Evolutionary conservation across 352 stramenopile genomes (phyloP).

Genomic region (Phytophthora cactorum): DNA sequence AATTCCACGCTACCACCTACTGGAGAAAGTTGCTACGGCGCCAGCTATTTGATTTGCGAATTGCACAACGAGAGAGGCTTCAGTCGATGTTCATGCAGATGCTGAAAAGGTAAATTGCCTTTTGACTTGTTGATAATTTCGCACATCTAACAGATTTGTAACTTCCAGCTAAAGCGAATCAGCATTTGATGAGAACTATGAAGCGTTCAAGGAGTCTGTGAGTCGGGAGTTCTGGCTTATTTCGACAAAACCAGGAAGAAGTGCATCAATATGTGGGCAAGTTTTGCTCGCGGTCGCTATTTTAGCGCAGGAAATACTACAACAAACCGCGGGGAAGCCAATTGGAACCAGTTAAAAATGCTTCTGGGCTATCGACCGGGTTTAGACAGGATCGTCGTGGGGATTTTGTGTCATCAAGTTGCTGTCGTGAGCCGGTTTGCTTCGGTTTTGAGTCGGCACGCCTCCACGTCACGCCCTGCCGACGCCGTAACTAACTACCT

Average conservation of each 20-base stretch:
- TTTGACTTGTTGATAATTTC: too few relatives aligned
- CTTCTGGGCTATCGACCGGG: conserved; percentile 5
- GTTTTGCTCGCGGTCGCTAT: background rate
- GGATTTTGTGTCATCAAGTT: conserved; percentile 10
- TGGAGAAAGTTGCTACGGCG: conserved; percentile 5
- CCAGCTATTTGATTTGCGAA: background rate
- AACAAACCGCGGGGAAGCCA: conserved; percentile 8
- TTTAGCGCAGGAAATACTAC: conserved; percentile 12
- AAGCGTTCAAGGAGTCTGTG: background rate
- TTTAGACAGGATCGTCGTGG: background rate
- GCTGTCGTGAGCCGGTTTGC: background rate
- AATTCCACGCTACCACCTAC: conserved; percentile 11
- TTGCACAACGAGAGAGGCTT: background rate
- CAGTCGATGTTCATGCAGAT: background rate
- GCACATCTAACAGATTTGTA: too few relatives aligned
- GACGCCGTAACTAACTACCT: background rate
- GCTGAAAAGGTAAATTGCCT: background rate
- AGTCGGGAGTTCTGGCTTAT: background rate
- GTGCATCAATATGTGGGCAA: conserved; percentile 13
- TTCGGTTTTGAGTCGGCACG: background rate
- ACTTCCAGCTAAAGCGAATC: background rate
- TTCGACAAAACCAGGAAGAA: conserved; percentile 9
- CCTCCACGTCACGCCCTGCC: too few relatives aligned
- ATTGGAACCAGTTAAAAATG: conserved; percentile 18
- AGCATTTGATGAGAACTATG: background rate